A percentile compares a stretch with the other conserved stretches of the same genome.
Evolutionary conservation across 495 filamentous ascomycete genomes (phyloP).

Genomic region (Wilcoxina mikolae): DNA sequence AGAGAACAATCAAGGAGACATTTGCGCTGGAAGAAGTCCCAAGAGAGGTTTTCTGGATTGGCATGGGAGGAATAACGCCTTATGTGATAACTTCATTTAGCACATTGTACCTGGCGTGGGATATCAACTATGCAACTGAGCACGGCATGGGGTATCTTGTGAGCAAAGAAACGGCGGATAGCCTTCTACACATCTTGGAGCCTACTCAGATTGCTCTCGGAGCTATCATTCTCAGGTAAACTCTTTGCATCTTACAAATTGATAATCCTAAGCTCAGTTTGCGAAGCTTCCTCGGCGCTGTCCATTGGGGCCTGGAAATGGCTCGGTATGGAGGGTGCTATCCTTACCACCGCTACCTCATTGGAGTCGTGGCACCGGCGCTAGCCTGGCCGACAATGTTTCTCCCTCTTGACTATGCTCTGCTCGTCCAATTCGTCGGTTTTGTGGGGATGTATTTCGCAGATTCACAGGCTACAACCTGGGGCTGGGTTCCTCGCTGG

Average conservation of each 20-base stretch:
- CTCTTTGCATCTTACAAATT: not conserved
- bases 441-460: slow-evolving; percentile 84
- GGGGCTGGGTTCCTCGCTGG: slow-evolving; percentile 82
- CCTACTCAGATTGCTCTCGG: slow-evolving; percentile 89
- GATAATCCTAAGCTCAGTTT: not conserved
- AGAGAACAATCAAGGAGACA: slow-evolving; percentile 78
- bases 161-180: slow-evolving; percentile 52
- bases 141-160: slow-evolving; percentile 51
- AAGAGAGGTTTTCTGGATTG: slow-evolving; percentile 62
- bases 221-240: slow-evolving; percentile 52
- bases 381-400: slow-evolving; percentile 88
- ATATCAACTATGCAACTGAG: slow-evolving; percentile 49
- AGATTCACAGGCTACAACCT: slow-evolving; percentile 57
- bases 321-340: slow-evolving; percentile 57
- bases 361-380: slow-evolving; percentile 68
- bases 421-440: slow-evolving; percentile 77
- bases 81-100: slow-evolving; percentile 77
- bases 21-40: slow-evolving; percentile 68
- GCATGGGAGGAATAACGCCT: slow-evolving; percentile 76
- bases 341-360: slow-evolving; percentile 62
- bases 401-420: slow-evolving; percentile 70
- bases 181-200: slow-evolving; percentile 65
- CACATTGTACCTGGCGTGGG: slow-evolving; percentile 75
- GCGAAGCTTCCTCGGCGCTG: slow-evolving; percentile 66
- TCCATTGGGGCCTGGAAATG: slow-evolving; percentile 88